Conservation (phyloP, 1,284 basidiomycete species). For the Nidula niveotomentosa region DNA sequence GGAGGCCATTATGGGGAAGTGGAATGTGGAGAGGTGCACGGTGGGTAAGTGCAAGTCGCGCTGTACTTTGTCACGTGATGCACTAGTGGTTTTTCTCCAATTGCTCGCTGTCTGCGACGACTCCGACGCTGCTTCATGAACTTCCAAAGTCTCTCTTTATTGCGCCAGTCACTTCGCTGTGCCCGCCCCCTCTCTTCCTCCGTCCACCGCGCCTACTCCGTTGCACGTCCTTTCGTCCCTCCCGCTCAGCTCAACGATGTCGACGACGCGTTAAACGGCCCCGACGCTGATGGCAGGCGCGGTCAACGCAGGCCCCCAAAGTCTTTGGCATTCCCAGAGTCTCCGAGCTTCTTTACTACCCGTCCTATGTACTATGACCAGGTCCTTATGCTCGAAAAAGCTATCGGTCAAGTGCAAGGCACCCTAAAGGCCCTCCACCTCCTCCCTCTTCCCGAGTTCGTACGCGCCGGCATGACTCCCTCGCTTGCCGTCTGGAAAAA, state of each 20-base stretch:
- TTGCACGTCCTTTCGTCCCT: conserved; percentile 5
- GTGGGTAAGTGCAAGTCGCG: neutral
- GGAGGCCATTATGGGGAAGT: conserved; percentile 7
- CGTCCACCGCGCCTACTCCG: neutral
- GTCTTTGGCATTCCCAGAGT: conserved; percentile 38
- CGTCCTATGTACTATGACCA: conserved; percentile 78
- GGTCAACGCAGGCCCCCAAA: conserved; percentile 7
- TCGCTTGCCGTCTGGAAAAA: conserved; percentile 70
- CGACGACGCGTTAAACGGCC: neutral
- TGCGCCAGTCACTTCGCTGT: neutral
- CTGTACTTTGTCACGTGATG: no score
- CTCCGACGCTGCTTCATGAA: neutral
- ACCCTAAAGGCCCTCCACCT: conserved; percentile 70
- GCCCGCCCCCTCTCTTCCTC: neutral
- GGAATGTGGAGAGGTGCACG: neutral
- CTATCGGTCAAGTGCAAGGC: conserved; percentile 56
- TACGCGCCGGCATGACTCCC: conserved; percentile 58
- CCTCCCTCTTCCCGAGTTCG: conserved; percentile 75
- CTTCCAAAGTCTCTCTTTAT: neutral
- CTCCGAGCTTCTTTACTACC: conserved; percentile 89
- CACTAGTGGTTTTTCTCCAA: no score
- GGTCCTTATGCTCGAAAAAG: conserved; percentile 66
- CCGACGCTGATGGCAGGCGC: neutral
- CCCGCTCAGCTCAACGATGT: conserved; percentile 11
- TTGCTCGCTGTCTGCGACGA: neutral